Percentiles rank a stretch among this genome's conserved stretches.
phyloP scores from a whole-genome alignment of 805 yeast genomes.

The Lachancea fermentati region DNA sequence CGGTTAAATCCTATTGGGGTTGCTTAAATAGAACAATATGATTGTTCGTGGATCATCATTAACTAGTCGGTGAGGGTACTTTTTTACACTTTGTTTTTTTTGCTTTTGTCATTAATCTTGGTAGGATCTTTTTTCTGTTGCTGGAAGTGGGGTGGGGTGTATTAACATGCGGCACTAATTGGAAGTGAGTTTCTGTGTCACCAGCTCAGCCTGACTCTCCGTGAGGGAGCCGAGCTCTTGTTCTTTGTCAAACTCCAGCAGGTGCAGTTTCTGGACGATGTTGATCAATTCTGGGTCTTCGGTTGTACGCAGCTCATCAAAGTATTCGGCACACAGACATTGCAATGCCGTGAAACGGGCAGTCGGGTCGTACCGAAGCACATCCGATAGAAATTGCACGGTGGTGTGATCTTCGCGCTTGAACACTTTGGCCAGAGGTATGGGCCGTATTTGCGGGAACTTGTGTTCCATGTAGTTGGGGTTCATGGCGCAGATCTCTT shows the following conservation, averaged over 20 bases:
- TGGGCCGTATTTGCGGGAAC: constrained; percentile 82
- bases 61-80: not conserved
- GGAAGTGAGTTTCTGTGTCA: constrained; percentile 19
- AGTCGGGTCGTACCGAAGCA: constrained; percentile 64
- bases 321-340: constrained; percentile 27
- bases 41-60: constrained; percentile 6
- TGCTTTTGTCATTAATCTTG: not conserved
- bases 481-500: constrained; percentile 90
- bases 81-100: not conserved
- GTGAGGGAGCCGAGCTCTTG: constrained; percentile 27
- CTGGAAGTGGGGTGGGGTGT: too few relatives aligned
- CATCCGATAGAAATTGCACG: constrained; percentile 48
- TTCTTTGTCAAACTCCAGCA: constrained; percentile 26
- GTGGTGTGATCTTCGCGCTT: constrained; percentile 44
- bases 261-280: constrained; percentile 15
- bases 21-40: too few relatives aligned
- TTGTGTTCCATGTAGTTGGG: constrained; percentile 96
- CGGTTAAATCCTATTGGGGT: too few relatives aligned
- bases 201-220: not conserved
- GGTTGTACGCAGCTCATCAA: constrained; percentile 26
- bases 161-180: too few relatives aligned
- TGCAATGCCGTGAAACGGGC: constrained; percentile 53
- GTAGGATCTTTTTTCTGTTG: not conserved
- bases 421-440: constrained; percentile 63
- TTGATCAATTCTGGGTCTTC: constrained; percentile 2